These are phyloP conservation scores for Zygoascus biomembranicola DNA, from an alignment of 805 yeast species.

Conservation along the genomic window DNA sequence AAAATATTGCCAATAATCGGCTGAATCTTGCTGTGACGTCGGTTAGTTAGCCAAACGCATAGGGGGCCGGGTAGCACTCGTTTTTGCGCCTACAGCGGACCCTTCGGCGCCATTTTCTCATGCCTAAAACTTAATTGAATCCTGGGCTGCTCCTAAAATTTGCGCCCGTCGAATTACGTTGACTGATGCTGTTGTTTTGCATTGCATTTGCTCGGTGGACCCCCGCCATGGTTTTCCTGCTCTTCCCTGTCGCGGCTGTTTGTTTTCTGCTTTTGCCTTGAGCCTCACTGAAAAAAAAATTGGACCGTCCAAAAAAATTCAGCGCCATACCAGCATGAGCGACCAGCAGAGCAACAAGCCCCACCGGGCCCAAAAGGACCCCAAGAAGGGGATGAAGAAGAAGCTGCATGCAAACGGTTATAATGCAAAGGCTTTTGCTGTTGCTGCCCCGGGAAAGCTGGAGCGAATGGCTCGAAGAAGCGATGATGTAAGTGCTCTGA, in stretches of 20 bases:
- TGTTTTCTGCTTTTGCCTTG: neutral
- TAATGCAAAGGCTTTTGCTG: slow-evolving; percentile 79
- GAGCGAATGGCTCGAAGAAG: slow-evolving; percentile 77
- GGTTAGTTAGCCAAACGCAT: too few species aligned
- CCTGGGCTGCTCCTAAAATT: too few species aligned
- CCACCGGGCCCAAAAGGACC: slow-evolving; percentile 53
- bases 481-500: slow-evolving; percentile 45
- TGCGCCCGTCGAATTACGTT: too few species aligned
- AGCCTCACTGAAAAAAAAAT: neutral
- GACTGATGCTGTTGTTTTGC: too few species aligned
- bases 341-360: slow-evolving; percentile 68
- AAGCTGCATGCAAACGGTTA: slow-evolving; percentile 82
- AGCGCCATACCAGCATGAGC: neutral
- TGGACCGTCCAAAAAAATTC: neutral
- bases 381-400: slow-evolving; percentile 50
- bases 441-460: slow-evolving; percentile 76
- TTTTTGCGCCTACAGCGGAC: too few species aligned
- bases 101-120: too few species aligned
- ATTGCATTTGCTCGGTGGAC: too few species aligned
- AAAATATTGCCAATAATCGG: too few species aligned
- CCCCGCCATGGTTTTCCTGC: too few species aligned
- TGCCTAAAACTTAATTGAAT: too few species aligned
- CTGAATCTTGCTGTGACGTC: too few species aligned
- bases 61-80: too few species aligned
- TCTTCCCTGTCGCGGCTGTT: neutral